phyloP scores from a whole-genome alignment of 2,329 filamentous ascomycete species.

The Neofusicoccum umdonicola region DNA sequence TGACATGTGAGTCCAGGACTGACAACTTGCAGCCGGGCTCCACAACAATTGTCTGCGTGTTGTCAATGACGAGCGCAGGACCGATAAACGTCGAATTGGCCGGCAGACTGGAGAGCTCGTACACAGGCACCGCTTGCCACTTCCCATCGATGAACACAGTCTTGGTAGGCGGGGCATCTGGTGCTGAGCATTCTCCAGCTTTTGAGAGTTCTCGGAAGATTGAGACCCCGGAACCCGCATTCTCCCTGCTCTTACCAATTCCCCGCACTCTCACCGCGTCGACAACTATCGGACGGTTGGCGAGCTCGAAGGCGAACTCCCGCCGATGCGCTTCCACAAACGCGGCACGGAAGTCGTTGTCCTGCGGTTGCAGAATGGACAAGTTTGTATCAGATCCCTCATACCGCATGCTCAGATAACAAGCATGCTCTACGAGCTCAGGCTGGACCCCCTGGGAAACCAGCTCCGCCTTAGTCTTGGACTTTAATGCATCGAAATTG shows the following conservation, averaged over 20 bases:
- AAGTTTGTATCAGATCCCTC: conserved; percentile 44
- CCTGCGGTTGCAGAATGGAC: conserved; percentile 38
- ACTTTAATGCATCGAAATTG: conserved; percentile 1
- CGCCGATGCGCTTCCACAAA: conserved; percentile 40
- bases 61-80: conserved; percentile 36
- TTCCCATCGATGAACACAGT: conserved; percentile 24
- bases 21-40: conserved; percentile 37
- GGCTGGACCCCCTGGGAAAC: conserved; percentile 63
- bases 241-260: conserved; percentile 7
- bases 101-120: conserved; percentile 23
- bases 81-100: conserved; percentile 25
- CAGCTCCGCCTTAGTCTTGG: conserved; percentile 46
- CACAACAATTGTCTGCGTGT: conserved; percentile 48
- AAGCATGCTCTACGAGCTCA: conserved; percentile 26
- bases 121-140: conserved; percentile 24
- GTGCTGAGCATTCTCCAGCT: neutral
- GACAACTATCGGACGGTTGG: conserved; percentile 33
- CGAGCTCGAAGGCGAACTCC: conserved; percentile 44
- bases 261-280: conserved; percentile 8
- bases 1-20: conserved; percentile 38
- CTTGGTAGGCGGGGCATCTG: neutral
- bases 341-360: conserved; percentile 33
- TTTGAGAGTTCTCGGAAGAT: conserved; percentile 1
- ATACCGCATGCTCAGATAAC: conserved; percentile 46
- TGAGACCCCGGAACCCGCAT: neutral